Evolutionary conservation across 305 asterid genomes (phyloP).

Genomic region (Rubia tinctorum): DNA sequence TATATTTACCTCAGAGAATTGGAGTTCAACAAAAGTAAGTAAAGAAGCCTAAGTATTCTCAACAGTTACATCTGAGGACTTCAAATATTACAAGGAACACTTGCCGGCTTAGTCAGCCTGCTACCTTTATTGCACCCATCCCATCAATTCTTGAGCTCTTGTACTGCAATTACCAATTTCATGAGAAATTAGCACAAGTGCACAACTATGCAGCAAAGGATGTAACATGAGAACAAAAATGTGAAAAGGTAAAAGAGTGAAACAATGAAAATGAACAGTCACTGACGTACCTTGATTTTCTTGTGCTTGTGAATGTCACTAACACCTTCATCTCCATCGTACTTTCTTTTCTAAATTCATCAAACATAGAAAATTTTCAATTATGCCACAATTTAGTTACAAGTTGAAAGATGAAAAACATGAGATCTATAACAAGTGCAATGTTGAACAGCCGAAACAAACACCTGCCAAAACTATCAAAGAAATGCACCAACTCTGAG

Average conservation of each 20-base stretch:
- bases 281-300: conserved; percentile 76
- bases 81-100: conserved; percentile 43
- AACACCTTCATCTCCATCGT: conserved; percentile 77
- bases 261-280: conserved; percentile 13
- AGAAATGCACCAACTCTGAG: background rate
- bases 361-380: background rate
- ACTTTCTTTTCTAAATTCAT: conserved; percentile 80
- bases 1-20: conserved; percentile 51
- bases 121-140: conserved; percentile 77
- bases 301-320: conserved; percentile 81
- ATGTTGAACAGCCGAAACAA: background rate
- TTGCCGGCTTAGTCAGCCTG: conserved; percentile 56
- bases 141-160: conserved; percentile 91
- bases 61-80: conserved; percentile 49
- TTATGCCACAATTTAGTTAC: background rate
- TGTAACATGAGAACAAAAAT: background rate
- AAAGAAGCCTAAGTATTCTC: conserved; percentile 50
- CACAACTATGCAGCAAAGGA: background rate
- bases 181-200: conserved; percentile 27
- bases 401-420: background rate
- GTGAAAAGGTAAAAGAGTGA: conserved; percentile 7
- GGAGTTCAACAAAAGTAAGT: conserved; percentile 44
- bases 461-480: background rate
- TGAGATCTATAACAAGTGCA: background rate
- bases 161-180: conserved; percentile 60